Percentiles rank a stretch among this genome's conserved stretches.
These are phyloP conservation scores for Mercurialis annua DNA, from an alignment of 345 rosid species.

Conservation along the genomic window DNA sequence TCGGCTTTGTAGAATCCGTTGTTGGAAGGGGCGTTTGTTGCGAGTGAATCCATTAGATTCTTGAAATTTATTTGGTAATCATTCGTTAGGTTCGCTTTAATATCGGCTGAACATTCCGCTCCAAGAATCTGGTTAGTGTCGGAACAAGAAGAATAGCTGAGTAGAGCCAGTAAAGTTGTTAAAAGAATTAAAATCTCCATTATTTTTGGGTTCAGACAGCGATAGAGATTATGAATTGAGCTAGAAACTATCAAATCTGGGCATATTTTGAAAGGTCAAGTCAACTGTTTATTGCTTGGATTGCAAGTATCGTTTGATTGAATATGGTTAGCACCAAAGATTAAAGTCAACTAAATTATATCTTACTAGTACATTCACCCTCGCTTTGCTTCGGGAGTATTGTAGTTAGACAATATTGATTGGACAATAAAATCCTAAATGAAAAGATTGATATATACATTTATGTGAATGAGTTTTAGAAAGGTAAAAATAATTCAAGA, in stretches of 20 bases:
- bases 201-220: background rate
- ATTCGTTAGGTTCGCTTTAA: slow-evolving; percentile 20
- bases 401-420: too few relatives aligned
- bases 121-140: slow-evolving; percentile 27
- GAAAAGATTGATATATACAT: too few relatives aligned
- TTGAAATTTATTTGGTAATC: slow-evolving; percentile 28
- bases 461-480: too few relatives aligned
- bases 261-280: background rate
- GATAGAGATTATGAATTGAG: background rate
- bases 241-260: too few relatives aligned
- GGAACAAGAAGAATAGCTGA: slow-evolving; percentile 15
- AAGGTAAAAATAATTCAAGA: too few relatives aligned
- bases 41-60: slow-evolving; percentile 24
- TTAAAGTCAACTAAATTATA: slow-evolving; percentile 5
- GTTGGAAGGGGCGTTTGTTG: slow-evolving; percentile 20
- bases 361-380: background rate
- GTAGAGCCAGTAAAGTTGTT: slow-evolving; percentile 13
- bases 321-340: background rate
- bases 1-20: slow-evolving; percentile 30
- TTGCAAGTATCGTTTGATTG: background rate
- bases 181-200: slow-evolving; percentile 15
- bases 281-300: slow-evolving; percentile 5
- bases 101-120: slow-evolving; percentile 25
- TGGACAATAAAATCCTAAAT: too few relatives aligned
- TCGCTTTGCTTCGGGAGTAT: too few relatives aligned